A percentile compares a stretch with the other conserved stretches of the same genome.
phyloP scores from a whole-genome alignment of 306 rosid genomes.

The Lotus japonicus region DNA sequence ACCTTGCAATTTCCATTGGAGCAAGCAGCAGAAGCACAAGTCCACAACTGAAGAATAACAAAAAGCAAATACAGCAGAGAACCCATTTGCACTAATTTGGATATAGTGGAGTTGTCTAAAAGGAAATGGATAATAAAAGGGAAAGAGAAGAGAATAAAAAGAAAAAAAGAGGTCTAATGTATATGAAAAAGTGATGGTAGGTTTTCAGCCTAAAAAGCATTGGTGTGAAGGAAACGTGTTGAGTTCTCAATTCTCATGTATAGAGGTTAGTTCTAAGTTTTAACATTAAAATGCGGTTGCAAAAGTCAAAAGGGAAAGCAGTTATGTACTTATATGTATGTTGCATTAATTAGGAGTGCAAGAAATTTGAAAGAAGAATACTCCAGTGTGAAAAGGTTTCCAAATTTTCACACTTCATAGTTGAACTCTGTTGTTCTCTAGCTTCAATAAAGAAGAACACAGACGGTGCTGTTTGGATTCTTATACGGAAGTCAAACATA shows the following conservation, averaged over 20 bases:
- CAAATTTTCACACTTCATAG: neutral
- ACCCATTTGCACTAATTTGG: conserved; percentile 10
- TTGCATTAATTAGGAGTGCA: neutral
- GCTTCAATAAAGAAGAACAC: neutral
- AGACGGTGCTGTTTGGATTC: neutral
- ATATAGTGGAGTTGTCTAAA: neutral
- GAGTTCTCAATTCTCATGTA: neutral
- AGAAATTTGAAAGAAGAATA: neutral
- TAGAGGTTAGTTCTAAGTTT: neutral
- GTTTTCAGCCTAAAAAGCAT: neutral
- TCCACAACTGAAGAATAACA: conserved; percentile 17
- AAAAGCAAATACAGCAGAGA: conserved; percentile 3
- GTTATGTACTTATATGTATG: too few relatives aligned
- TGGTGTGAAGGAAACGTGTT: neutral
- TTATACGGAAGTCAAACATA: neutral
- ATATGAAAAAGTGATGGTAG: neutral
- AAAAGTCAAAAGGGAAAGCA: neutral
- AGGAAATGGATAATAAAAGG: neutral
- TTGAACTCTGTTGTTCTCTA: neutral
- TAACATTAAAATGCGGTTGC: neutral
- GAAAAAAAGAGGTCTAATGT: neutral
- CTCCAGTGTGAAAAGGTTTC: neutral
- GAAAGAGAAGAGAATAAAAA: neutral
- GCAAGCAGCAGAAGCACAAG: too few relatives aligned
- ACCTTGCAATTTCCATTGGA: too few relatives aligned